Conservation (phyloP, 164 flowering plant species). For the Magnolia sinica region DNA sequence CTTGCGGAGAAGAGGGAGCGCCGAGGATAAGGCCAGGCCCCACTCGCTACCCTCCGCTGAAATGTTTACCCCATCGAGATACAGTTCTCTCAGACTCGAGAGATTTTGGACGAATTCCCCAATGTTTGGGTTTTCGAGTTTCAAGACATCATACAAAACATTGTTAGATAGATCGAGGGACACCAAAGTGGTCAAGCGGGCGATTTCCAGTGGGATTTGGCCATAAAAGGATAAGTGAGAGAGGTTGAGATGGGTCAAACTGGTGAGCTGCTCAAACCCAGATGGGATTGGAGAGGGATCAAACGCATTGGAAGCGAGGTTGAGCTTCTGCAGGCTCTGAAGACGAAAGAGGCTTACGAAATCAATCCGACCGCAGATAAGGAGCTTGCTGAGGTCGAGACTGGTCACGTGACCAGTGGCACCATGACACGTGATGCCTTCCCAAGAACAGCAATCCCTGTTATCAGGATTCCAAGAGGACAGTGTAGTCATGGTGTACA, state of each 20-base stretch:
- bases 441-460: constrained; percentile 16
- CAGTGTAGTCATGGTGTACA: neutral
- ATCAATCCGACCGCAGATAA: neutral
- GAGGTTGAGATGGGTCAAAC: constrained; percentile 1
- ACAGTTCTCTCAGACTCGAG: constrained; percentile 21
- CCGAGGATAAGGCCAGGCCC: constrained; percentile 29
- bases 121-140: constrained; percentile 32
- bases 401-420: constrained; percentile 4
- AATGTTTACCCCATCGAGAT: neutral
- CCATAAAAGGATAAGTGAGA: neutral
- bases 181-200: constrained; percentile 27
- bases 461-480: constrained; percentile 3
- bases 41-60: constrained; percentile 27
- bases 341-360: constrained; percentile 11
- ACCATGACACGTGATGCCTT: constrained; percentile 7
- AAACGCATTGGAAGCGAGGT: constrained; percentile 6
- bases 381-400: constrained; percentile 3
- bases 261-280: constrained; percentile 1
- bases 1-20: constrained; percentile 30
- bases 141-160: too few relatives aligned
- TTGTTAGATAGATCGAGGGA: constrained; percentile 33
- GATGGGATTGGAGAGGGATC: neutral
- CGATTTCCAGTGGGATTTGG: constrained; percentile 28
- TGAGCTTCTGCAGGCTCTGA: constrained; percentile 5
- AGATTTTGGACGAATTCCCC: constrained; percentile 27